Conservation (phyloP, 768 basidiomycete genomes). For the Tulasnella sp. region DNA sequence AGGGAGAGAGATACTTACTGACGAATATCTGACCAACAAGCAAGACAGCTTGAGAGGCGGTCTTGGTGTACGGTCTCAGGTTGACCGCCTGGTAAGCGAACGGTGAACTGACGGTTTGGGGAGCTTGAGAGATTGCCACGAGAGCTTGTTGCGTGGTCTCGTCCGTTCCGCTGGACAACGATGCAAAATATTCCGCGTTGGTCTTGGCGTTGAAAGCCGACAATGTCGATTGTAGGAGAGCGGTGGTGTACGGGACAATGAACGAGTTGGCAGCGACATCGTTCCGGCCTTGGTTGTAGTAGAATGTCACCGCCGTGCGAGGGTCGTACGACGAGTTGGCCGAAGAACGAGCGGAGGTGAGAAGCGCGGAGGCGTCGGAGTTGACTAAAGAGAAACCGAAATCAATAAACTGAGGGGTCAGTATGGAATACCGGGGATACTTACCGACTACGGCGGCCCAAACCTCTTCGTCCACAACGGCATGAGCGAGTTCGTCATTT, state of each 20-base stretch:
- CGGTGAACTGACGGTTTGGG: slow-evolving; percentile 21
- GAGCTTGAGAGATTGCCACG: slow-evolving; percentile 25
- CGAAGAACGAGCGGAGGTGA: slow-evolving; percentile 26
- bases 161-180: slow-evolving; percentile 27
- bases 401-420: neutral
- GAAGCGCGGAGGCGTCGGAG: slow-evolving; percentile 25
- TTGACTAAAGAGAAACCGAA: neutral
- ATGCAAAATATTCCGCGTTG: slow-evolving; percentile 13
- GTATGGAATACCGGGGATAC: slow-evolving; percentile 6
- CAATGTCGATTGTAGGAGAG: slow-evolving; percentile 19
- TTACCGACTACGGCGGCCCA: slow-evolving; percentile 35
- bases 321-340: slow-evolving; percentile 32
- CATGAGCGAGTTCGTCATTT: slow-evolving; percentile 20
- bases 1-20: slow-evolving; percentile 18
- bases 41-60: slow-evolving; percentile 25
- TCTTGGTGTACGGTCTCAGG: slow-evolving; percentile 22
- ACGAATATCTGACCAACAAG: slow-evolving; percentile 24
- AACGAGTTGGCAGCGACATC: slow-evolving; percentile 32
- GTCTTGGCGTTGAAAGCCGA: neutral
- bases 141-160: slow-evolving; percentile 22
- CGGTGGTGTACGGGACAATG: slow-evolving; percentile 28
- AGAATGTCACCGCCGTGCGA: slow-evolving; percentile 25
- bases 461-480: slow-evolving; percentile 28
- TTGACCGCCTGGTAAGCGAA: slow-evolving; percentile 22
- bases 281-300: slow-evolving; percentile 33